Evolutionary conservation across 768 basidiomycete genomes (phyloP).

Genomic region (Macrolepiota dolichaula): DNA sequence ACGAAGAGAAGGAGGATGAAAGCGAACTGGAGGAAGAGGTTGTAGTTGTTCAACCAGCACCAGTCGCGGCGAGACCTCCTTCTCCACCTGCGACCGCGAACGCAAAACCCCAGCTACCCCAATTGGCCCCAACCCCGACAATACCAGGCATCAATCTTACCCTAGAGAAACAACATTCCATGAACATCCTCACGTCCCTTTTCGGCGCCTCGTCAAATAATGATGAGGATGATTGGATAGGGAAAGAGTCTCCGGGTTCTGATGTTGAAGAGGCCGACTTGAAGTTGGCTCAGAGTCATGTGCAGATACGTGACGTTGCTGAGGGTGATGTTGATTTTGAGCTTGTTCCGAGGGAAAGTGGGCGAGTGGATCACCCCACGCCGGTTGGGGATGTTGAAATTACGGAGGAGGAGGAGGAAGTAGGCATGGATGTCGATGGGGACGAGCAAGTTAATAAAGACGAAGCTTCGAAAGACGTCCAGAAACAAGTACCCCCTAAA

Average conservation of each 20-base stretch:
- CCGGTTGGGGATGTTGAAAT: neutral
- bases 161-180: slow-evolving; percentile 41
- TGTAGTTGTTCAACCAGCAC: neutral
- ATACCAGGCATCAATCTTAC: slow-evolving; percentile 12
- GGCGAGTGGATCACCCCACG: slow-evolving; percentile 14
- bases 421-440: slow-evolving; percentile 3
- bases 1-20: slow-evolving; percentile 13
- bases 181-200: slow-evolving; percentile 48
- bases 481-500: slow-evolving; percentile 11
- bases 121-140: neutral
- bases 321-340: slow-evolving; percentile 30
- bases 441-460: neutral
- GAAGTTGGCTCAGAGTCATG: slow-evolving; percentile 18
- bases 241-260: slow-evolving; percentile 52
- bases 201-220: slow-evolving; percentile 36
- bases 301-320: slow-evolving; percentile 15
- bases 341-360: slow-evolving; percentile 27
- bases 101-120: slow-evolving; percentile 4
- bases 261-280: slow-evolving; percentile 46
- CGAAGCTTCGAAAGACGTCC: slow-evolving; percentile 1
- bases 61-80: neutral
- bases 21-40: slow-evolving; percentile 13
- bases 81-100: neutral
- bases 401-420: slow-evolving; percentile 12
- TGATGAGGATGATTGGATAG: slow-evolving; percentile 55